Evolutionary conservation across 2,329 filamentous ascomycete species (phyloP), one percentile per base, ranked within the genome.

Genomic region (Chlorencoelia australis): DNA sequence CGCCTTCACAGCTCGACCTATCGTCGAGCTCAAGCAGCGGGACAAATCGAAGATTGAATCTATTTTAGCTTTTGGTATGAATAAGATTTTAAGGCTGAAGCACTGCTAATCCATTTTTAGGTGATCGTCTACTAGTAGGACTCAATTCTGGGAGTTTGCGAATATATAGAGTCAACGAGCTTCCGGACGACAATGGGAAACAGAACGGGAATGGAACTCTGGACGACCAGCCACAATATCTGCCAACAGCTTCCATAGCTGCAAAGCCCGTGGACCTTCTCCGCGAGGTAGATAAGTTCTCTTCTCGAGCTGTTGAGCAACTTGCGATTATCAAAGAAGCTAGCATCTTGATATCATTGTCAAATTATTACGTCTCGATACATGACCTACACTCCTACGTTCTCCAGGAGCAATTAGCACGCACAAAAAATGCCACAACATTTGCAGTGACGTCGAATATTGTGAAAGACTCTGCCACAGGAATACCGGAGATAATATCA

Each of bases 11-110:
- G 88, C 91, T 67, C 83, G 85, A 57, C 84, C 88, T 47, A 89
- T 98, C 60, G 83, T 96, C 70, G 91, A 98, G 82, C 82, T 98
- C 55, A 88, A 83, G 66, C 79, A 79, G 62, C 81, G 85, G 62
- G 89, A 96, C 75, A 95, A 93, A 69, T 93, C 85, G 48, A 91
- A 82, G 69, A 94, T 98, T 63, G 91, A 98, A 65, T 91, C 85
- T 33, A 85, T 98, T 49, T 72, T 96, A 31, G 85, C 89, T 43
- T 85, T 94, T 63, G 87, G 82, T 85, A 69, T 40, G 61, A 44
- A 20, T 26, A 14, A 22, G 16, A 30, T 9, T 17, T 18, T 28
- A 15, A 8, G 11, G 7, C 11, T 8, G 15, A n/a, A 37, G 6
- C 30, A 19, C 25, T 33, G 21, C 46, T 54, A 28, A 52, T n/a